Conservation (phyloP, 2,329 filamentous ascomycete species). For the Plectosphaerella plurivora region DNA sequence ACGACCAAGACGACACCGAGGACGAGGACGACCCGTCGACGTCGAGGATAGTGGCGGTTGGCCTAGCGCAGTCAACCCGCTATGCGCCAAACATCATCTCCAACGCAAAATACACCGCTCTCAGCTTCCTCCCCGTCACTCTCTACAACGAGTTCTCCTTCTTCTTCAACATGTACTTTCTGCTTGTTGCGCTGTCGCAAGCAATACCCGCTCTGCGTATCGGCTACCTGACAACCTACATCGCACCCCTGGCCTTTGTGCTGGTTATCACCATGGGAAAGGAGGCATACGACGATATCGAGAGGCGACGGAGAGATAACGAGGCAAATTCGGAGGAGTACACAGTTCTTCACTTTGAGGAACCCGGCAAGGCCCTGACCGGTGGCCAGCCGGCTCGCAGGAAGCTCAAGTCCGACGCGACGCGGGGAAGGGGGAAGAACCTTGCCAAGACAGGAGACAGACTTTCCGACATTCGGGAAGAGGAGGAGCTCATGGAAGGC, state of each 20-base stretch:
- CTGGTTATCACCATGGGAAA: conserved; percentile 90
- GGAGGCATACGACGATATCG: conserved; percentile 92
- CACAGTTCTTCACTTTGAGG: conserved; percentile 68
- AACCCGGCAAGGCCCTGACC: conserved; percentile 33
- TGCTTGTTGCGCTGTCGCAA: conserved; percentile 91
- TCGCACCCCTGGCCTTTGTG: conserved; percentile 89
- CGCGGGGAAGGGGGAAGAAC: conserved; percentile 32
- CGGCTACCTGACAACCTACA: conserved; percentile 90
- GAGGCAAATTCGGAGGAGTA: conserved; percentile 95
- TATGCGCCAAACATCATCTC: conserved; percentile 91
- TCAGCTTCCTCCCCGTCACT: conserved; percentile 90
- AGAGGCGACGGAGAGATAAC: conserved; percentile 76
- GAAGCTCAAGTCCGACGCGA: conserved; percentile 41
- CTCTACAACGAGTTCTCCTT: conserved; percentile 99
- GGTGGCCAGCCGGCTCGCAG: conserved; percentile 31
- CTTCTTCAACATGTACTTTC: conserved; percentile 99
- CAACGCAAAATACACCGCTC: conserved; percentile 95
- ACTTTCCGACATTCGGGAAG: conserved; percentile 64
- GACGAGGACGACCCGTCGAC: conserved; percentile 61
- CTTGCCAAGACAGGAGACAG: conserved; percentile 32
- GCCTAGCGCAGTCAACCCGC: conserved; percentile 64
- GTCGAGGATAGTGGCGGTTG: conserved; percentile 72
- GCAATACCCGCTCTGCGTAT: conserved; percentile 85
- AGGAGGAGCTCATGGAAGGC: conserved; percentile 52
- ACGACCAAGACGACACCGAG: conserved; percentile 34